These are phyloP conservation scores for Puccinia coronata DNA, from an alignment of 1,284 basidiomycete genomes.

Conservation along the genomic window DNA sequence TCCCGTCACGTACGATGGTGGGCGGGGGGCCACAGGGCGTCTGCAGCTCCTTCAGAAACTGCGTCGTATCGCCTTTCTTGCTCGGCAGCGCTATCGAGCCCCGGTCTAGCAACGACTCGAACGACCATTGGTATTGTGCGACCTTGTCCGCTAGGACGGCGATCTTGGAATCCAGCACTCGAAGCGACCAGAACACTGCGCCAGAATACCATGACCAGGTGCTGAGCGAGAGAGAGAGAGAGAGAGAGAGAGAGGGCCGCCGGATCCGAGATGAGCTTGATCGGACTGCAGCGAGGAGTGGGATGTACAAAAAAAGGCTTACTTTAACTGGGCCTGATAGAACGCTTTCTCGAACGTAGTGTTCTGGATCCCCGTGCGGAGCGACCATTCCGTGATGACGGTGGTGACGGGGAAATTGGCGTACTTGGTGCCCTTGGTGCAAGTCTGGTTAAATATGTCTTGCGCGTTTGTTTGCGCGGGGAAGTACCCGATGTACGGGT, in stretches of 20 bases:
- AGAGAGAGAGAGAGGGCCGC: too few species aligned
- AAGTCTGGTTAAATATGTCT: constrained; percentile 55
- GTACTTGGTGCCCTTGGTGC: constrained; percentile 53
- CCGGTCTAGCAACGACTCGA: constrained; percentile 19
- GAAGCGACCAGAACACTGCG: constrained; percentile 42
- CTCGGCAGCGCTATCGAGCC: constrained; percentile 18
- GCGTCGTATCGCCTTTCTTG: constrained; percentile 5
- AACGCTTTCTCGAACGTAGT: constrained; percentile 54
- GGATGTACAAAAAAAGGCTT: not conserved
- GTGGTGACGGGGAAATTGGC: constrained; percentile 55
- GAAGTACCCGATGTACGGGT: constrained; percentile 56
- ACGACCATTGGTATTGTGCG: constrained; percentile 48
- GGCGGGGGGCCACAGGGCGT: constrained; percentile 35
- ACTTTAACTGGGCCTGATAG: constrained; percentile 54
- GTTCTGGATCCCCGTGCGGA: constrained; percentile 56
- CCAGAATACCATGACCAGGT: constrained; percentile 55
- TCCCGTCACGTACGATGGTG: not conserved
- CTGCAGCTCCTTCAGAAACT: constrained; percentile 25
- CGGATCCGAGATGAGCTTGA: not conserved
- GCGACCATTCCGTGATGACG: constrained; percentile 53
- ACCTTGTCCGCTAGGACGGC: constrained; percentile 33
- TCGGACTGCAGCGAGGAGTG: too few species aligned
- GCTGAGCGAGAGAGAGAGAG: not conserved
- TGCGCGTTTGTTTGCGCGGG: constrained; percentile 52
- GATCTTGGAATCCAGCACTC: constrained; percentile 30